Conservation (phyloP, 441 rosid species). For the Melastoma candidum region DNA sequence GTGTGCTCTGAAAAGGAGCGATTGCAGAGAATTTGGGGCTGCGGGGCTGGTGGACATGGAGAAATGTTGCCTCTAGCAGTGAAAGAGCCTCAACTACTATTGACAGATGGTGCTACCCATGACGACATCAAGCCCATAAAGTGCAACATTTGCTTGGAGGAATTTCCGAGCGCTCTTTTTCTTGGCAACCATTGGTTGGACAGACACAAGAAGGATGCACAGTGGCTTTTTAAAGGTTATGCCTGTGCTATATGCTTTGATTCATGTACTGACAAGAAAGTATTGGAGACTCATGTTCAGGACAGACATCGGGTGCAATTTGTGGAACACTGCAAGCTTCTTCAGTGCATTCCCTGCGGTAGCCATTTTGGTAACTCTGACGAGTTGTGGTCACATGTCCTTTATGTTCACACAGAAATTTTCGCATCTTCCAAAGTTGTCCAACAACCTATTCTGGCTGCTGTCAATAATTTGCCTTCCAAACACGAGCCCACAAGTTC, state of each 20-base stretch:
- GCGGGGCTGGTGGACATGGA: conserved; percentile 33
- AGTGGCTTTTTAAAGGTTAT: conserved; percentile 74
- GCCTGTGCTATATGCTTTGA: conserved; percentile 98
- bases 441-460: conserved; percentile 24
- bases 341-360: conserved; percentile 86
- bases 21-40: conserved; percentile 66
- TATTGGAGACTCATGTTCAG: conserved; percentile 81
- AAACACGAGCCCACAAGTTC: conserved; percentile 32
- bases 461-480: conserved; percentile 26
- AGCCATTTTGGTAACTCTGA: conserved; percentile 85
- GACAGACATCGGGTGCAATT: conserved; percentile 85
- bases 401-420: conserved; percentile 56
- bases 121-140: conserved; percentile 31
- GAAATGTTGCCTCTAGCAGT: conserved; percentile 28
- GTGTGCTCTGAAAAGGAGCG: conserved; percentile 74
- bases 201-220: conserved; percentile 68
- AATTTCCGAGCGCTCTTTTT: conserved; percentile 42
- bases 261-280: conserved; percentile 69
- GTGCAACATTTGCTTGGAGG: conserved; percentile 64
- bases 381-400: conserved; percentile 74
- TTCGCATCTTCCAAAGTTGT: conserved; percentile 38
- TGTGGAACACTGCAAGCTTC: conserved; percentile 97
- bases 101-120: conserved; percentile 26
- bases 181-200: conserved; percentile 65
- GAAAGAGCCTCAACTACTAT: conserved; percentile 35